A percentile compares a stretch with the other conserved stretches of the same genome.
phyloP scores from a whole-genome alignment of 106 monocot species.

The Vanilla planifolia region DNA sequence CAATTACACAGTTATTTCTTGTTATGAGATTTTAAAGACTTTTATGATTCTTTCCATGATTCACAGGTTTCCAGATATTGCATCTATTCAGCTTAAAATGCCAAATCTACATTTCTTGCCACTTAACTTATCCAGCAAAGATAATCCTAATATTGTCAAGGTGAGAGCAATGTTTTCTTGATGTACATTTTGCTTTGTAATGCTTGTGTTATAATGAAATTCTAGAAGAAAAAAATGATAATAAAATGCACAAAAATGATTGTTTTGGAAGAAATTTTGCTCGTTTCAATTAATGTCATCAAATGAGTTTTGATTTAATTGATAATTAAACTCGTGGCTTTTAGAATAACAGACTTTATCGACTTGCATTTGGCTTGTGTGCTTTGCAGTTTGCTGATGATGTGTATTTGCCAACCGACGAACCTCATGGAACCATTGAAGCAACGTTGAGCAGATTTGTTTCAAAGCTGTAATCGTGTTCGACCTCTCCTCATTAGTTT shows the following conservation, averaged over 20 bases:
- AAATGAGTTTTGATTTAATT: background rate
- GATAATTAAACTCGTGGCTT: no score
- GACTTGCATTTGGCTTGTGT: background rate
- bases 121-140: slow-evolving; percentile 66
- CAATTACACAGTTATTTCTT: background rate
- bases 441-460: slow-evolving; percentile 60
- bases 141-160: slow-evolving; percentile 61
- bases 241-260: no score
- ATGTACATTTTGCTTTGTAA: background rate
- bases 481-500: no score
- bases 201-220: no score
- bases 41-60: background rate
- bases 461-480: slow-evolving; percentile 50
- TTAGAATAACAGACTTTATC: no score
- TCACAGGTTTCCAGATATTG: slow-evolving; percentile 61
- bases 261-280: background rate
- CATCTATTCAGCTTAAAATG: slow-evolving; percentile 67
- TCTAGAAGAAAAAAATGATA: no score
- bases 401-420: slow-evolving; percentile 74
- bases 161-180: slow-evolving; percentile 21
- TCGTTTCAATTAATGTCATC: background rate
- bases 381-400: slow-evolving; percentile 80
- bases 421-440: slow-evolving; percentile 93
- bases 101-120: slow-evolving; percentile 93
- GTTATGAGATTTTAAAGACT: background rate